Base-by-base conservation (phyloP, 2,329 filamentous ascomycete species). In the Lecanicillium sp. region DNA sequence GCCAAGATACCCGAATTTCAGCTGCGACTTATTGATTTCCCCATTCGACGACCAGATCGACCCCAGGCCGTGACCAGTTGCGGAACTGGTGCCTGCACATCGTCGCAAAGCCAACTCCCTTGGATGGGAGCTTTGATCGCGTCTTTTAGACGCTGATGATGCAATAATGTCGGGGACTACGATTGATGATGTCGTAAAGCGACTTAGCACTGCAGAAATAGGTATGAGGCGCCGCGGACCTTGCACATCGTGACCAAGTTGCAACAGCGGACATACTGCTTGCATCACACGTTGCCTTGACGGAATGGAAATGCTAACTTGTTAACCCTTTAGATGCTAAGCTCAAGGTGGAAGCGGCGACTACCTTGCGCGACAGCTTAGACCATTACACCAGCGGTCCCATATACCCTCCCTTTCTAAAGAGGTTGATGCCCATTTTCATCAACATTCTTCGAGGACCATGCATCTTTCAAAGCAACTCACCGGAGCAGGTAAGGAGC, bases 391-490 rank as follows among this genome's bases (percentile, higher is more conserved):
- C 83, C 39, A 78, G 77, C 53, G 81, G 85, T 38, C 71, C 75
- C 40, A 80, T 80, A 51, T 98, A 96, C 59, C 64, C 76, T 19
- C 71, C 75, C 36, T 96, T 98, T 58, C 72, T 98, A 43, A 78
- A 85, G 55, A 85, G 85, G 62, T 72, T 95, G 53, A 83, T 96
- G 67, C 92, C 92, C 29, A 78, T 94, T 25, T 92, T 96, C 64
- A 76, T 92, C 56, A 80, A 75, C 58, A 85, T 95, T 38, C 68
- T 99, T 37, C 81, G 83, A 55, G 86, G 87, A 39, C 80, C 83
- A 53, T 89, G 88, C 29, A 85, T 94, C 47, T 96, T 98, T 58
- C 83, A 90, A 51, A 95, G 85, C 59, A 86, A 82, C 53, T 94
- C 87, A 3, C 73, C 80, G 37, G 92, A 98, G 56, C 92, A 96